Conservation (phyloP, 2,329 filamentous ascomycete species). For the Aureobasidium sp. region DNA sequence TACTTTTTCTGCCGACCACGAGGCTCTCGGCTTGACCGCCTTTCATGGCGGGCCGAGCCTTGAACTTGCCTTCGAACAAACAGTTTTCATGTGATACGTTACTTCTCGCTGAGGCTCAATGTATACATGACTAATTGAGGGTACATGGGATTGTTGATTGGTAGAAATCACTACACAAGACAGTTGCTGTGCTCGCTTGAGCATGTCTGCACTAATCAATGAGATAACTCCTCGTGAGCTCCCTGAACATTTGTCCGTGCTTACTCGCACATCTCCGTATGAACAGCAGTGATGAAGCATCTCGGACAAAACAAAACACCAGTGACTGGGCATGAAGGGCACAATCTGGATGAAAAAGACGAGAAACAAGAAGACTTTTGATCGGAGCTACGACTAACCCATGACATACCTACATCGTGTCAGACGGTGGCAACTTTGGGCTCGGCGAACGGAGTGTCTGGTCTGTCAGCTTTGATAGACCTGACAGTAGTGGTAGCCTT, state of each 20-base stretch:
- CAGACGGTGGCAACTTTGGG: constrained; percentile 8
- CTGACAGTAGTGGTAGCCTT: constrained; percentile 29
- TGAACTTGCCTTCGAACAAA: neutral
- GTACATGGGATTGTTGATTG: too few relatives aligned
- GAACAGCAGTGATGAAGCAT: too few relatives aligned
- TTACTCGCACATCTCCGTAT: too few relatives aligned
- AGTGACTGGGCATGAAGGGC: too few relatives aligned
- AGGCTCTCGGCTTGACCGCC: constrained; percentile 5
- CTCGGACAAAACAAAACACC: too few relatives aligned
- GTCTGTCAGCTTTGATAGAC: constrained; percentile 24
- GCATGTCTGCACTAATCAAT: too few relatives aligned
- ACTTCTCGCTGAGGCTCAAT: neutral
- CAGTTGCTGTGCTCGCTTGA: too few relatives aligned
- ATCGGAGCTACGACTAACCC: neutral
- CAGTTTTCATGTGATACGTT: neutral
- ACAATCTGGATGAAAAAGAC: too few relatives aligned
- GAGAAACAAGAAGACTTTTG: constrained; percentile 3
- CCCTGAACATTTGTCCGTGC: too few relatives aligned
- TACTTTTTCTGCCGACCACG: constrained; percentile 3
- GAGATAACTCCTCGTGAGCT: too few relatives aligned
- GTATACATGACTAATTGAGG: too few relatives aligned
- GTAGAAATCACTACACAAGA: too few relatives aligned
- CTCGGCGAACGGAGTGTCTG: constrained; percentile 18
- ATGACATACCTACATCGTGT: neutral
- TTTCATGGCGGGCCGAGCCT: constrained; percentile 1